These are phyloP conservation scores for Begonia peltatifolia DNA, from an alignment of 306 rosid genomes.

Conservation along the genomic window DNA sequence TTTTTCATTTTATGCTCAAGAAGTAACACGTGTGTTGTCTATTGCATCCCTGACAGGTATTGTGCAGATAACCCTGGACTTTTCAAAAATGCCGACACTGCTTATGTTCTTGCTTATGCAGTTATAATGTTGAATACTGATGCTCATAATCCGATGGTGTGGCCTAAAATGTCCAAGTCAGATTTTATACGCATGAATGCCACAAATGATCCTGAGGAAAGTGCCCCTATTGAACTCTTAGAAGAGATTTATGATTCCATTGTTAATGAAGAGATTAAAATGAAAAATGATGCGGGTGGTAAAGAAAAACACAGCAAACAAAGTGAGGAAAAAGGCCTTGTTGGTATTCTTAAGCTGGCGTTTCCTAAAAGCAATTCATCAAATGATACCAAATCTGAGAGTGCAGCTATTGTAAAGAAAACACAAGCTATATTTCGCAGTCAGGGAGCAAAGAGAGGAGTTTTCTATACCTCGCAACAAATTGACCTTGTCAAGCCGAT, in stretches of 20 bases:
- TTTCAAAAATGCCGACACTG: conserved; percentile 93
- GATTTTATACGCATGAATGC: conserved; percentile 92
- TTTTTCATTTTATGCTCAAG: no score
- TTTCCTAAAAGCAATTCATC: conserved; percentile 68
- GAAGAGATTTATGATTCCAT: conserved; percentile 91
- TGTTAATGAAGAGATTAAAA: conserved; percentile 79
- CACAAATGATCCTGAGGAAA: conserved; percentile 69
- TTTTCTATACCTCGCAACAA: conserved; percentile 80
- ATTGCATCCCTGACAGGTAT: conserved; percentile 50
- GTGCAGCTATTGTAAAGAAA: conserved; percentile 88
- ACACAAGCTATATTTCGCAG: conserved; percentile 84
- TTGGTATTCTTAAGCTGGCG: conserved; percentile 86
- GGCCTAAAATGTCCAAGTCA: conserved; percentile 98
- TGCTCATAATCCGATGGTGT: conserved; percentile 98
- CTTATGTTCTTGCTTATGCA: conserved; percentile 96
- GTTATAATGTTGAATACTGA: conserved; percentile 95
- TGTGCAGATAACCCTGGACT: conserved; percentile 97
- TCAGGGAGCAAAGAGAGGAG: conserved; percentile 73
- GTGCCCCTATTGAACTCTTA: conserved; percentile 80
- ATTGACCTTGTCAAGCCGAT: conserved; percentile 99
- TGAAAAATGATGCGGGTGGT: conserved; percentile 63
- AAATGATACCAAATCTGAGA: conserved; percentile 65
- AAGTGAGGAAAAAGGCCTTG: conserved; percentile 86
- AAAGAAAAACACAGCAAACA: conserved; percentile 58
- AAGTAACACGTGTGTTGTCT: no score